Evolutionary conservation across 495 filamentous ascomycete genomes (phyloP).

Genomic region (Tetracladium setigerum): DNA sequence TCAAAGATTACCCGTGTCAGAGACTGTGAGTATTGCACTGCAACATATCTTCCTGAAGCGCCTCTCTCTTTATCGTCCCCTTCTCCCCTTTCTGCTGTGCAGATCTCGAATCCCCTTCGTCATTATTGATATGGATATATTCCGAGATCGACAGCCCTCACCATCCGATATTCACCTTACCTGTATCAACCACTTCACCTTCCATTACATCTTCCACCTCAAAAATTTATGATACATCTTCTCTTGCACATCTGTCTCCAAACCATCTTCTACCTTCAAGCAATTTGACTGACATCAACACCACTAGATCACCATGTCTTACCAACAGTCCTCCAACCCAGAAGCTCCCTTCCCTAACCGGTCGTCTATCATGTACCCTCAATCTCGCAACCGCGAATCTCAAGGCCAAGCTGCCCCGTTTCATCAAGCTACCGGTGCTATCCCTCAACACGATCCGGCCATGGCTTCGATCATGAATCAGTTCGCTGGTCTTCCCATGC

Average conservation of each 20-base stretch:
- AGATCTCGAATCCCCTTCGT: too few species aligned
- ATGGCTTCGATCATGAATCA: slow-evolving; percentile 27
- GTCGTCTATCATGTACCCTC: slow-evolving; percentile 19
- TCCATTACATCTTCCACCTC: too few species aligned
- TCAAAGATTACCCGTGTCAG: not conserved
- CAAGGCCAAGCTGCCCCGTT: slow-evolving; percentile 13
- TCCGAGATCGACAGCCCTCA: not conserved
- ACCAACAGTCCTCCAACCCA: slow-evolving; percentile 18
- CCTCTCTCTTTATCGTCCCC: slow-evolving; percentile 12
- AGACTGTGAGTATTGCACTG: slow-evolving; percentile 2
- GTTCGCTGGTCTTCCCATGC: slow-evolving; percentile 32
- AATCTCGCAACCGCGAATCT: slow-evolving; percentile 16
- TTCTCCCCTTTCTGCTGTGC: slow-evolving; percentile 15
- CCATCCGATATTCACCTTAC: not conserved
- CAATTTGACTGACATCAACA: slow-evolving; percentile 43
- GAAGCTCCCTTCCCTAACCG: slow-evolving; percentile 11
- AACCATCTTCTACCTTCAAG: slow-evolving; percentile 27
- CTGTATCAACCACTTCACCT: not conserved
- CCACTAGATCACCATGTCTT: slow-evolving; percentile 24
- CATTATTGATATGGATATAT: too few species aligned
- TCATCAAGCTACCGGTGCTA: slow-evolving; percentile 1
- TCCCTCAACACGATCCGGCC: slow-evolving; percentile 8
- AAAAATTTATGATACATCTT: not conserved
- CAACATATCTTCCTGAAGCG: not conserved
- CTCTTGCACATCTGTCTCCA: slow-evolving; percentile 9